Percentiles rank a stretch among this genome's conserved stretches.
phyloP scores from a whole-genome alignment of 768 basidiomycete genomes.

The Hericium rajendrae region DNA sequence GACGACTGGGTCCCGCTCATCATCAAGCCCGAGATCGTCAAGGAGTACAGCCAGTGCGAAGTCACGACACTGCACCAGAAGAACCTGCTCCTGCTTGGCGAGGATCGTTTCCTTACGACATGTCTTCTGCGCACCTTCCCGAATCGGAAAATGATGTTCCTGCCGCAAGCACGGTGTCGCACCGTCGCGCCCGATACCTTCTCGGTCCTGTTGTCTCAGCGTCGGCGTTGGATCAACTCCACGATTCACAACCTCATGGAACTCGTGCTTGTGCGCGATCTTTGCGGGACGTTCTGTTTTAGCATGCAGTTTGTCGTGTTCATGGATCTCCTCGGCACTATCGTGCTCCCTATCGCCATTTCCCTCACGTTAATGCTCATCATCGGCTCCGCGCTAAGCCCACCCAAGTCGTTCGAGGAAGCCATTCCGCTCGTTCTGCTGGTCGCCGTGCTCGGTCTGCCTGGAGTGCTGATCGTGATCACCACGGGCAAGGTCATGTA shows the following conservation, averaged over 20 bases:
- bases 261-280: conserved; percentile 89
- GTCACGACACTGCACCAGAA: conserved; percentile 96
- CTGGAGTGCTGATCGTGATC: conserved; percentile 84
- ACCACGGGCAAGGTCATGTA: conserved; percentile 94
- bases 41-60: conserved; percentile 91
- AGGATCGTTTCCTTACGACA: conserved; percentile 98
- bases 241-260: conserved; percentile 99
- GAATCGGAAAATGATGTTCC: conserved; percentile 98
- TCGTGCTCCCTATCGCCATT: conserved; percentile 92
- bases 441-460: conserved; percentile 85
- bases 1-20: conserved; percentile 98
- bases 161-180: conserved; percentile 90
- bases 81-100: conserved; percentile 90
- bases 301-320: conserved; percentile 99
- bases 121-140: conserved; percentile 95
- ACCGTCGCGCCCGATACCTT: conserved; percentile 97
- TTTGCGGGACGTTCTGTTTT: conserved; percentile 99
- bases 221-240: conserved; percentile 98
- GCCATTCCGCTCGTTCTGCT: conserved; percentile 91
- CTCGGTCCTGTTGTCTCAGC: conserved; percentile 85
- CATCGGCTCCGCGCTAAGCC: conserved; percentile 67
- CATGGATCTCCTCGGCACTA: conserved; percentile 89
- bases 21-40: conserved; percentile 93
- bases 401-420: conserved; percentile 80
- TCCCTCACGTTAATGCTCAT: conserved; percentile 82